Evolutionary conservation across 768 basidiomycete genomes (phyloP).

Genomic region (Lentinula aciculospora): DNA sequence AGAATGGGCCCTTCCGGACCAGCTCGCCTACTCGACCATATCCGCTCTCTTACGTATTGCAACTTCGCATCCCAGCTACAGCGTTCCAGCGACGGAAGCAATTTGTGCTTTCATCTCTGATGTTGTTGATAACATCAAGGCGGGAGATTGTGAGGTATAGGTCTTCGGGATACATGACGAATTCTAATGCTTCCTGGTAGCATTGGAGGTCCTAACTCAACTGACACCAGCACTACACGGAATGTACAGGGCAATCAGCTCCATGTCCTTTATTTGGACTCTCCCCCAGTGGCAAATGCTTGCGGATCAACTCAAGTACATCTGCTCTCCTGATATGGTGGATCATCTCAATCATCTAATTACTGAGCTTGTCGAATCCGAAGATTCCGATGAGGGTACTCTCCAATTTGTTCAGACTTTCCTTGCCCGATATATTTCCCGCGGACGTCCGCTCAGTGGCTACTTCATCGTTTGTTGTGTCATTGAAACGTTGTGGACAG

Average conservation of each 20-base stretch:
- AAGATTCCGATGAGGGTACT: conserved; percentile 41
- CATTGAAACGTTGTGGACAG: conserved; percentile 80
- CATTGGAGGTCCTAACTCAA: conserved; percentile 67
- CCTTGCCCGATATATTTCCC: conserved; percentile 67
- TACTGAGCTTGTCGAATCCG: conserved; percentile 55
- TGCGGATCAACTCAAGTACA: conserved; percentile 42
- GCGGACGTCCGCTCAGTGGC: conserved; percentile 76
- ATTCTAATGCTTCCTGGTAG: conserved; percentile 27
- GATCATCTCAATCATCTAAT: conserved; percentile 71
- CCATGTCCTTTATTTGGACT: conserved; percentile 73
- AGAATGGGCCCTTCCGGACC: conserved; percentile 89
- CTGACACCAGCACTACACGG: conserved; percentile 81
- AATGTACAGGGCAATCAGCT: conserved; percentile 79
- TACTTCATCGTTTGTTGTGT: conserved; percentile 90
- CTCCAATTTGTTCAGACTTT: conserved; percentile 63
- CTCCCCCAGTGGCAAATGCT: conserved; percentile 58
- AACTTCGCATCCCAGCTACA: conserved; percentile 42
- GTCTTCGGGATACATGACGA: neutral
- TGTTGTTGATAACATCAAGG: conserved; percentile 50
- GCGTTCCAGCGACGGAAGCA: conserved; percentile 45
- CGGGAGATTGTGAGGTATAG: conserved; percentile 43
- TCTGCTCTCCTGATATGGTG: conserved; percentile 64
- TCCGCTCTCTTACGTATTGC: conserved; percentile 71
- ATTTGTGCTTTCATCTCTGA: conserved; percentile 56
- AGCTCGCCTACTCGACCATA: conserved; percentile 74